Conservation (phyloP, 768 basidiomycete genomes). For the Auricularia cornea region DNA sequence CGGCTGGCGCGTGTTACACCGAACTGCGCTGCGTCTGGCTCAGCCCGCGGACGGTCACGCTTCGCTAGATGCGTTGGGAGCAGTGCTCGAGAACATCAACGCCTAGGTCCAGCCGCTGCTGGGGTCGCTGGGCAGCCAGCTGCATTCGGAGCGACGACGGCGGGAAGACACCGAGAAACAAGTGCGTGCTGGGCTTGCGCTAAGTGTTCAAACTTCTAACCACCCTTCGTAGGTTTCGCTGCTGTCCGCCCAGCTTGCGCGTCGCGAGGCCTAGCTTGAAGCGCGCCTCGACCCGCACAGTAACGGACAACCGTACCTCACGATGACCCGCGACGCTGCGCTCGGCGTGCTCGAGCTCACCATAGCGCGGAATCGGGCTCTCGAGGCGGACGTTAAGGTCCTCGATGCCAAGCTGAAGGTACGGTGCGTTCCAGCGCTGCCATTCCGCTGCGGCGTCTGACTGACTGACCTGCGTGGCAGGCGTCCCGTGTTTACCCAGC, state of each 20-base stretch:
- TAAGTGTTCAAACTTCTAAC: slow-evolving; percentile 27
- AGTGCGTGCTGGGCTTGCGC: slow-evolving; percentile 34
- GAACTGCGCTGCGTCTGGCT: neutral
- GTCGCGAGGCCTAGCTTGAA: slow-evolving; percentile 50
- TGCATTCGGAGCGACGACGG: neutral
- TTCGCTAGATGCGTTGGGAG: neutral
- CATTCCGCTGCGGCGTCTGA: too few relatives aligned
- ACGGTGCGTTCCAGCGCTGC: neutral
- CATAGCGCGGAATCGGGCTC: slow-evolving; percentile 30
- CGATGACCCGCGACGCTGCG: slow-evolving; percentile 26
- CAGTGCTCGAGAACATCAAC: neutral
- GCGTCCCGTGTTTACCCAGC: neutral
- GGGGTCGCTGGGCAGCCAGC: neutral
- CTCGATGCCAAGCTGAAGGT: neutral
- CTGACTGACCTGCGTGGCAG: neutral
- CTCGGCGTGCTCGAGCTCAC: slow-evolving; percentile 32
- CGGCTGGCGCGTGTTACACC: neutral
- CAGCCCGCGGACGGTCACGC: neutral
- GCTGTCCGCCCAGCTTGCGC: slow-evolving; percentile 46
- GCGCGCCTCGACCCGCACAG: slow-evolving; percentile 18
- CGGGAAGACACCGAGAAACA: neutral
- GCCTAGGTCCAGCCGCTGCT: neutral
- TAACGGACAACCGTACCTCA: too few relatives aligned
- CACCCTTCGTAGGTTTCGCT: slow-evolving; percentile 34
- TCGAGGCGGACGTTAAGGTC: slow-evolving; percentile 37